Evolutionary conservation across 768 basidiomycete species (phyloP).

Genomic region (Lactifluus pinguis): DNA sequence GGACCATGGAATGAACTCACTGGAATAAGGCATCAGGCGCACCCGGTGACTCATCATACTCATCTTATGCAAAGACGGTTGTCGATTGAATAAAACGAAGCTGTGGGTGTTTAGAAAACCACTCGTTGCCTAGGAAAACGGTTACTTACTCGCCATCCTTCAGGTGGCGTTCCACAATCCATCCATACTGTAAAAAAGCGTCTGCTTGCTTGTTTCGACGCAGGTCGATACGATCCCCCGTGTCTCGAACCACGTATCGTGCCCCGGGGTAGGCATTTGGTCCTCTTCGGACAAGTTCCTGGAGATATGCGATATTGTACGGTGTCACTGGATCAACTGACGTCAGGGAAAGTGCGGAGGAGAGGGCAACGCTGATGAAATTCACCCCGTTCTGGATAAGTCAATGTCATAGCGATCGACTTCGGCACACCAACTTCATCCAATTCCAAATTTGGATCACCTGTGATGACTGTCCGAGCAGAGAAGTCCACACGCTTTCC

Average conservation of each 20-base stretch:
- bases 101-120: conserved; percentile 30
- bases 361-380: not conserved
- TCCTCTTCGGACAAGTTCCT: conserved; percentile 91
- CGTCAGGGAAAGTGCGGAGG: conserved; percentile 7
- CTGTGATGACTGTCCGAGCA: conserved; percentile 97
- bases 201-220: conserved; percentile 95
- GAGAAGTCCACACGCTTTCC: conserved; percentile 99
- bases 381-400: conserved; percentile 91
- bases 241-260: conserved; percentile 93
- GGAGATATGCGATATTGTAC: conserved; percentile 90
- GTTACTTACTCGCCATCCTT: conserved; percentile 95
- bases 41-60: conserved; percentile 99
- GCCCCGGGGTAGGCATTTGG: conserved; percentile 94
- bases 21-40: conserved; percentile 95
- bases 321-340: conserved; percentile 63
- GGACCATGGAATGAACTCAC: conserved; percentile 39
- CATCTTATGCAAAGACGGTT: conserved; percentile 98
- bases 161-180: conserved; percentile 96
- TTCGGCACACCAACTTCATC: conserved; percentile 96
- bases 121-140: not conserved
- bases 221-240: conserved; percentile 93
- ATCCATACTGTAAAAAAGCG: conserved; percentile 93
- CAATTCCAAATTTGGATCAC: conserved; percentile 92
- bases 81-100: conserved; percentile 93
- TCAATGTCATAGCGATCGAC: conserved; percentile 95